Evolutionary conservation across 345 rosid species (phyloP), one percentile per base, ranked within the genome.

Genomic region (Corchorus olitorius): DNA sequence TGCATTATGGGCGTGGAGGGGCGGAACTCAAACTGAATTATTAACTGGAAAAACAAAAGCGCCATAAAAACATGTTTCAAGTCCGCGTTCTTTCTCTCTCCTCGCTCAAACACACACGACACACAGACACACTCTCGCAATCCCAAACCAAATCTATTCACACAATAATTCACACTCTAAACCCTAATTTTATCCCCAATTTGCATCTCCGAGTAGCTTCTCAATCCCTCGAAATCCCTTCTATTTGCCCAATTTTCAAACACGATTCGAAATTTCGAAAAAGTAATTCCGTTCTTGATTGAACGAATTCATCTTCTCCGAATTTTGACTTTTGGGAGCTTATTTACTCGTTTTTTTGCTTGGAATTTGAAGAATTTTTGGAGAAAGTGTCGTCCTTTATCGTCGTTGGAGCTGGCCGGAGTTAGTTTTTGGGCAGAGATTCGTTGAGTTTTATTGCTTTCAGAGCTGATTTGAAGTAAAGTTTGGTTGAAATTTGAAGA

Each of bases 81-180:
- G 87, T 84, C 90, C 92, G 82, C 46, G 15, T 73, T 73, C 73
- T 37, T 79, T 80, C 88, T 78, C 77, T 62, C 68, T 59, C 74
- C 15, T 41, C 70, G 39, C 54, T 54, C 19, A 55, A 12, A 16
- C 49, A 15, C 82, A 13, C 41, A 8, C 33, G 27, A n/a, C 49
- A 17, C 56, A 53, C 22, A 70, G 50, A 59, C 61, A 5, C 37
- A 4, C 71, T 41, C 52, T 19, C 54, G 41, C 41, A 35, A 68
- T 48, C 54, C 22, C 22, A 34, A 68, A 27, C 41, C 56, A 48
- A 48, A 68, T 27, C 2, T 22, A 7, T 16, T 22, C 39, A 19
- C 53, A 19, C 34, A 22, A 35, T 41, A 65, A 72, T 33, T 71
- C 65, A 11, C 46, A 45, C 72, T 60, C 34, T 17, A 73, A 74